Percentiles rank a stretch among this genome's conserved stretches.
phyloP scores from a whole-genome alignment of 345 rosid genomes.

The Theobroma cacao region DNA sequence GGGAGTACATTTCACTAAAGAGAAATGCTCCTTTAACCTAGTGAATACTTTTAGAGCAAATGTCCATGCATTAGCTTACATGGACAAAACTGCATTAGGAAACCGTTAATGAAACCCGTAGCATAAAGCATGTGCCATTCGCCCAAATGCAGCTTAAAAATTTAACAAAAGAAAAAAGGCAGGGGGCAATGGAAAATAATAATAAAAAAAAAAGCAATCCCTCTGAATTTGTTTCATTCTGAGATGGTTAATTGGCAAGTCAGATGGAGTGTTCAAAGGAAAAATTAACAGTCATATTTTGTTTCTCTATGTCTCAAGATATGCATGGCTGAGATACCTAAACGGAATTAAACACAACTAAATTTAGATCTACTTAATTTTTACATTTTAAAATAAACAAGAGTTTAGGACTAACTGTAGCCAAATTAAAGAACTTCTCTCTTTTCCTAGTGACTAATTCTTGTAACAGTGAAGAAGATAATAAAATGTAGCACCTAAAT shows the following conservation, averaged over 20 bases:
- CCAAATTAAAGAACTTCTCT: neutral
- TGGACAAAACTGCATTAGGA: neutral
- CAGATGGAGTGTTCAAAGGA: neutral
- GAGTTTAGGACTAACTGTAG: neutral
- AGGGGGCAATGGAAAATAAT: too few species aligned
- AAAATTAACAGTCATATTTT: neutral
- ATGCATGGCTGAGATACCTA: neutral
- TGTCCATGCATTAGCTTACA: neutral
- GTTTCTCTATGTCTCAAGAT: neutral
- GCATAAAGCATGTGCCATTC: neutral
- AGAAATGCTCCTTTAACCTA: neutral
- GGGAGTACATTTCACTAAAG: neutral
- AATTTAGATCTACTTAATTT: neutral
- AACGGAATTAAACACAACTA: neutral
- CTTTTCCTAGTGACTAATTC: neutral
- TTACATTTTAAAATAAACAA: neutral
- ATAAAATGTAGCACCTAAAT: neutral
- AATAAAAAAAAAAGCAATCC: neutral
- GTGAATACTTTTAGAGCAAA: neutral
- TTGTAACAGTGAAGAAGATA: neutral
- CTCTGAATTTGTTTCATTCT: neutral
- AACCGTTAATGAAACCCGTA: neutral
- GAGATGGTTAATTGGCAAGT: neutral
- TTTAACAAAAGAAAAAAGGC: neutral
- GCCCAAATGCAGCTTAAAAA: neutral